Evolutionary conservation across 176 grass and related monocot genomes (phyloP).

Genomic region (Zoysia pacifica): DNA sequence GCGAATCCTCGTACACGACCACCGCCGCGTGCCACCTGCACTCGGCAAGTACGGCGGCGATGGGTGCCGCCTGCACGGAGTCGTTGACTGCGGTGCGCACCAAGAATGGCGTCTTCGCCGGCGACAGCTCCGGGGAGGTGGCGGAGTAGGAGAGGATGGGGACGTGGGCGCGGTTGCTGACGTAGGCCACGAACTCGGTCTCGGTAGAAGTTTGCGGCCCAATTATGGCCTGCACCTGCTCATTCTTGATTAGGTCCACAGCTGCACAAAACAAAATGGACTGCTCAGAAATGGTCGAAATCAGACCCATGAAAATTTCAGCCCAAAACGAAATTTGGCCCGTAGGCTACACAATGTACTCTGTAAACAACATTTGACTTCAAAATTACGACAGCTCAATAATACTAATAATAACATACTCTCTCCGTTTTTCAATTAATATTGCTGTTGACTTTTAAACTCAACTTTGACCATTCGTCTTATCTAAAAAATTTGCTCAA

Average conservation of each 20-base stretch:
- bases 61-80: slow-evolving; percentile 30
- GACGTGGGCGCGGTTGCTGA: slow-evolving; percentile 41
- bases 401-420: neutral
- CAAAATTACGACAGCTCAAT: neutral
- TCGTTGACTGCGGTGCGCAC: slow-evolving; percentile 47
- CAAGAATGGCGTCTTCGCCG: slow-evolving; percentile 38
- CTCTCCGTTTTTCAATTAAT: too few relatives aligned
- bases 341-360: neutral
- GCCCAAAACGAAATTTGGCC: neutral
- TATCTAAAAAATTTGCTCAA: too few relatives aligned
- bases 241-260: slow-evolving; percentile 42
- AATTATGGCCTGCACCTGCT: slow-evolving; percentile 46
- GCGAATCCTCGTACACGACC: slow-evolving; percentile 54
- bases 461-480: too few relatives aligned
- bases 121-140: slow-evolving; percentile 2
- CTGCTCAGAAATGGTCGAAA: neutral
- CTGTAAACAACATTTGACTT: neutral
- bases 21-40: slow-evolving; percentile 44
- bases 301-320: neutral
- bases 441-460: too few relatives aligned
- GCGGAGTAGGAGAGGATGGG: slow-evolving; percentile 49
- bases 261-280: slow-evolving; percentile 21
- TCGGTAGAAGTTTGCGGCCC: slow-evolving; percentile 45
- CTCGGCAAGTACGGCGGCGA: slow-evolving; percentile 38
- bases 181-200: slow-evolving; percentile 43